Evolutionary conservation across 2,329 filamentous ascomycete species (phyloP).

Genomic region (Tolypocladium cylindrosporum): DNA sequence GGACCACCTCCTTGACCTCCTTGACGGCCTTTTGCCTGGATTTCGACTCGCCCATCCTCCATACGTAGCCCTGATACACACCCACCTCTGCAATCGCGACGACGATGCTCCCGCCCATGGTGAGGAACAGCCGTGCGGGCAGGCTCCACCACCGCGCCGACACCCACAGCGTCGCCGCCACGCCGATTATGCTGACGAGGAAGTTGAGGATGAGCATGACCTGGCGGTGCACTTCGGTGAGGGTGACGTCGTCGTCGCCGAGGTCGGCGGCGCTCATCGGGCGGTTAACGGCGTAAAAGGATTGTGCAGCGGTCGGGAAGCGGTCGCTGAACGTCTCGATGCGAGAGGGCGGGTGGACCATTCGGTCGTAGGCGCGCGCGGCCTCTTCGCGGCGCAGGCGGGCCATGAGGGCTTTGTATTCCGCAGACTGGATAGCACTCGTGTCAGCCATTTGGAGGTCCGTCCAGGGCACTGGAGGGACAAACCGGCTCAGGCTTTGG

Average conservation of each 20-base stretch:
- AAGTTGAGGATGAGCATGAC: constrained; percentile 83
- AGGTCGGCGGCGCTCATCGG: constrained; percentile 34
- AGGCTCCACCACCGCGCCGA: constrained; percentile 66
- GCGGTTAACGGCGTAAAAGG: constrained; percentile 45
- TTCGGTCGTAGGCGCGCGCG: constrained; percentile 68
- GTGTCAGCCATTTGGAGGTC: constrained; percentile 5
- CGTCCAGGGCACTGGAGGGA: constrained; percentile 4
- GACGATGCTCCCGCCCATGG: constrained; percentile 57
- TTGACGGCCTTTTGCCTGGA: constrained; percentile 46
- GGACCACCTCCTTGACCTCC: constrained; percentile 59
- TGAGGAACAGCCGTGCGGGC: constrained; percentile 58
- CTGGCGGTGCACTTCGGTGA: constrained; percentile 69
- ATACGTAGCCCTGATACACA: constrained; percentile 66
- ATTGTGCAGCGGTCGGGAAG: constrained; percentile 44
- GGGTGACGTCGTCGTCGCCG: constrained; percentile 55
- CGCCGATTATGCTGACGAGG: constrained; percentile 73
- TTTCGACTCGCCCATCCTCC: constrained; percentile 60
- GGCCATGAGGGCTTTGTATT: constrained; percentile 84
- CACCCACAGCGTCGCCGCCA: constrained; percentile 70
- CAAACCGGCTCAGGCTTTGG: constrained; percentile 68
- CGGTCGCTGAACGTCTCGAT: constrained; percentile 50
- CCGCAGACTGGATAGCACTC: constrained; percentile 45
- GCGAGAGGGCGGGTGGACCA: constrained; percentile 53
- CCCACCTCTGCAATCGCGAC: constrained; percentile 69
- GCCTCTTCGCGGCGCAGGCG: constrained; percentile 77